Base-by-base conservation (phyloP, 768 basidiomycete genomes). In the Chiua virens region DNA sequence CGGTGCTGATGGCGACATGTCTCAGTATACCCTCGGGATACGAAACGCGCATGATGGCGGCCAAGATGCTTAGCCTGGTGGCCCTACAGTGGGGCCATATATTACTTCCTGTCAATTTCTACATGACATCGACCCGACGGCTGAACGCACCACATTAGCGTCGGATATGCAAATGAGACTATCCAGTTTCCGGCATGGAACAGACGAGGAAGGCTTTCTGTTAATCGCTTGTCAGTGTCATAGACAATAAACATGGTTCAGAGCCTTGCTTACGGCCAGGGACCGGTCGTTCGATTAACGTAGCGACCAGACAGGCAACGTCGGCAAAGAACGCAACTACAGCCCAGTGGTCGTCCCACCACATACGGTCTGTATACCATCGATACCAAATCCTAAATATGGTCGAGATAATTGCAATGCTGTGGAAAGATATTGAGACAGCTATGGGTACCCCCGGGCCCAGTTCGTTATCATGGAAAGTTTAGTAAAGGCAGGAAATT, bases 281-380 rank as follows among this genome's bases (percentile, higher is more conserved):
- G 28, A 58, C n/a, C 5, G 60, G 60, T 30, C n/a, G 41, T 34
- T 58, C 50, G 20, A 62, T 30, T 9, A 30, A 15, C 0, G 43
- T 15, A 17, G 3, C 43, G 8, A 49, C 34, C n/a, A 58, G 15
- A 51, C 41, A 59, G 3, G 40, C 34, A 3, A 55, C 21, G 30
- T 64, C 54, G 8, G 52, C 52, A 38, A 56, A 37, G 15, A 58
- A 39, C 5, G 63, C 64, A 3, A 61, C 11, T 13, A 8, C 23
- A 3, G 59, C 64, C 55, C 55, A 60, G 5, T 43, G 58, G 32
- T 66, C 66, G 21, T 66, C 64, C 58, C 65, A 67, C 64, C 62
- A 62, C 43, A 65, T 23, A 6, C 41, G 63, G 6, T 25, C 40
- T 18, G 37, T 58, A 39, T 50, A 38, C 60, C 52, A 62, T 42